Conservation (phyloP, 2,329 filamentous ascomycete genomes). For the Fulvia fulva region DNA sequence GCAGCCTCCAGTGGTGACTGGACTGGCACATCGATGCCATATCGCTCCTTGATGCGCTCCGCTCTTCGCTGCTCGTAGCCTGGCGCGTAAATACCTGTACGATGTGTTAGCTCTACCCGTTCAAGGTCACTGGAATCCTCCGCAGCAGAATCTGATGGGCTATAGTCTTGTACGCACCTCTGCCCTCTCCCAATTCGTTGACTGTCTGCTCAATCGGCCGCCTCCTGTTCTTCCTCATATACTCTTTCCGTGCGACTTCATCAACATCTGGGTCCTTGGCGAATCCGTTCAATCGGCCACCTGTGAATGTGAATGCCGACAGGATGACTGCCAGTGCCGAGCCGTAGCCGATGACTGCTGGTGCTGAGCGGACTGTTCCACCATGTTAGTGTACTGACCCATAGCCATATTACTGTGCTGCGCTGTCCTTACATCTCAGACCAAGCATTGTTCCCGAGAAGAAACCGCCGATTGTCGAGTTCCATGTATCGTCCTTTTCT, state of each 20-base stretch:
- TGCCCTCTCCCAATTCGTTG: slow-evolving; percentile 76
- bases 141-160: background rate
- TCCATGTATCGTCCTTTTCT: slow-evolving; percentile 75
- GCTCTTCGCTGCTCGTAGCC: slow-evolving; percentile 82
- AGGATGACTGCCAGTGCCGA: slow-evolving; percentile 55
- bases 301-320: slow-evolving; percentile 64
- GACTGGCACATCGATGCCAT: slow-evolving; percentile 70
- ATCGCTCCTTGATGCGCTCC: slow-evolving; percentile 77
- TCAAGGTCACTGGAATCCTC: background rate
- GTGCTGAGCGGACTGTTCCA: slow-evolving; percentile 54
- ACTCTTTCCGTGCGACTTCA: slow-evolving; percentile 74
- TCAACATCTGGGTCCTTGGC: slow-evolving; percentile 56
- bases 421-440: slow-evolving; percentile 58
- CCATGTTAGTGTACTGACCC: slow-evolving; percentile 14
- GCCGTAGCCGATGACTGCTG: slow-evolving; percentile 67
- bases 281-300: slow-evolving; percentile 57
- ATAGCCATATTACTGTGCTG: background rate
- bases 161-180: slow-evolving; percentile 55
- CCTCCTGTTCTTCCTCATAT: slow-evolving; percentile 68
- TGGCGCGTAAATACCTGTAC: slow-evolving; percentile 69
- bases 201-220: slow-evolving; percentile 75
- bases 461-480: slow-evolving; percentile 72
- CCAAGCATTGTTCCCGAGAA: slow-evolving; percentile 69
- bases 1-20: slow-evolving; percentile 10
- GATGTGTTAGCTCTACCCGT: slow-evolving; percentile 7